Conservation (phyloP, 108 stramenopile species). For the Skeletonema potamos region DNA sequence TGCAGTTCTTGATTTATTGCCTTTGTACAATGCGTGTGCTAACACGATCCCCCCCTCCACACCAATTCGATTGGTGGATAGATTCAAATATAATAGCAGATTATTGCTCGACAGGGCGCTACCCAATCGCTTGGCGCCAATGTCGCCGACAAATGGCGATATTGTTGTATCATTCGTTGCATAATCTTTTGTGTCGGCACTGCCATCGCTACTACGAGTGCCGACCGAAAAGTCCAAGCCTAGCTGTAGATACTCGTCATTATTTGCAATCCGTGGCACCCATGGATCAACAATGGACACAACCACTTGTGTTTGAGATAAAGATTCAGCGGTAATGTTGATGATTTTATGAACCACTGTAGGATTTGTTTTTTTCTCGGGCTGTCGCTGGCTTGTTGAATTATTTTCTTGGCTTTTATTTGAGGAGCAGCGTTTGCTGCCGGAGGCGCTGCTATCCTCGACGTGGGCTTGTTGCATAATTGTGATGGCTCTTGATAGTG, state of each 20-base stretch:
- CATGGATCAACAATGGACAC: neutral
- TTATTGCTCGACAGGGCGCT: constrained; percentile 10
- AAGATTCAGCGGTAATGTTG: neutral
- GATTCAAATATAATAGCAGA: constrained; percentile 8
- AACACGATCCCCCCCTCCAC: constrained; percentile 3
- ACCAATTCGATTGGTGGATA: constrained; percentile 17
- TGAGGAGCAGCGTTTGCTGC: too few relatives aligned
- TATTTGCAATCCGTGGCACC: neutral
- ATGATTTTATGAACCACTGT: neutral
- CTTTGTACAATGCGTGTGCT: constrained; percentile 1
- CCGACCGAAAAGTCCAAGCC: neutral
- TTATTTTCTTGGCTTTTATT: too few relatives aligned
- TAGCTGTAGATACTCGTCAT: neutral
- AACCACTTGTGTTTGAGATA: neutral
- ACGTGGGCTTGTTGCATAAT: too few relatives aligned
- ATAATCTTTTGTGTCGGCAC: neutral
- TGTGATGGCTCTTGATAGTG: too few relatives aligned
- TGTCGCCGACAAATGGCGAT: constrained; percentile 6
- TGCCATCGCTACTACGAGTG: neutral
- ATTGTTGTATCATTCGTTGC: neutral
- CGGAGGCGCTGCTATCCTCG: too few relatives aligned
- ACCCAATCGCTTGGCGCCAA: constrained; percentile 17
- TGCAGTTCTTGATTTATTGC: constrained; percentile 10
- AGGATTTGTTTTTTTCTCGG: too few relatives aligned
- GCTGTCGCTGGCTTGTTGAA: too few relatives aligned